Evolutionary conservation across 2,329 filamentous ascomycete species (phyloP), one percentile per base, ranked within the genome.

Genomic region (Zymoseptoria passerinii): DNA sequence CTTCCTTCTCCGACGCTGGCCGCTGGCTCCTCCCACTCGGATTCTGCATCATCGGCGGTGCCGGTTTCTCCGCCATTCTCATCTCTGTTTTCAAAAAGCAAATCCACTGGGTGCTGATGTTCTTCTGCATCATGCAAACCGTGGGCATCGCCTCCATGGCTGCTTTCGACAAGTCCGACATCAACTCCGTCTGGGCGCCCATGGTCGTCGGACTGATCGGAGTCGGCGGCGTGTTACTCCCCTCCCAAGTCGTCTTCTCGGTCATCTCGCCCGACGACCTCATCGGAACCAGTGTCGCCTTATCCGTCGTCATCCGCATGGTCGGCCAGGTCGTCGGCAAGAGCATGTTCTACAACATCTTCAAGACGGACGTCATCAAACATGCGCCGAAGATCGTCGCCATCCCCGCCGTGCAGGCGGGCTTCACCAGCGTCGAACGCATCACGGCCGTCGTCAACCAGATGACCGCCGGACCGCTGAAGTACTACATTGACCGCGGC

Each of bases 211-310:
- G 83, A 1, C 80, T 82, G 4, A 71, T 87, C 8, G 85, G 85
- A 16, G 82, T 87, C 4, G 85, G 85, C 6, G 85, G 82, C 1
- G 84, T 88, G 52, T 80, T 87, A n/a, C 80, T 88, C 10, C 85
- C 85, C 0, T 81, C 81, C 1, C 83, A 82, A 1, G 84, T 87
- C 63, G 84, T 88, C 58, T 62, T 83, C n/a, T 84, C 83, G 10
- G 86, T 88, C 63, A 83, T 87, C 63, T 86, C 83, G 58, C 84
- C 85, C 0, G 81, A 85, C 66, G 84, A 88, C 58, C 77, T 87
- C 5, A 87, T 89, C 61, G 85, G 83, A 8, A 88, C 85, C 4
- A 79, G 86, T 52, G 81, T 84, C 1, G 83, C 85, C 1, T 76
- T 88, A 16, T 87, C 85, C 0, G 79, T 88, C 50, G 81, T 83